phyloP scores from a whole-genome alignment of 768 basidiomycete species.

The Saitozyma sp. region DNA sequence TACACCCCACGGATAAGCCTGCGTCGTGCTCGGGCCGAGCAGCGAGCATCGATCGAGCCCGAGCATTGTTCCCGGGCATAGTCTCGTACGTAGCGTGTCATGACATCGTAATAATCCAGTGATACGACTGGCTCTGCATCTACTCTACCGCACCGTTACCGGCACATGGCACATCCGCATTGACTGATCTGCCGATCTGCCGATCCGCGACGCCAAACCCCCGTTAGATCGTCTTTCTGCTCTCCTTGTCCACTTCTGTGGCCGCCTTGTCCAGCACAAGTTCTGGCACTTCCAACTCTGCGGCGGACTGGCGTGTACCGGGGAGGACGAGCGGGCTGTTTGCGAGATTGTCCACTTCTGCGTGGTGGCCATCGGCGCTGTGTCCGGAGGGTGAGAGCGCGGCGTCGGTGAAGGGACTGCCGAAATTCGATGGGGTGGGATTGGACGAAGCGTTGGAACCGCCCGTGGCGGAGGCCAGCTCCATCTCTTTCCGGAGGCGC shows the following conservation, averaged over 20 bases:
- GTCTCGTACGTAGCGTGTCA: too few species aligned
- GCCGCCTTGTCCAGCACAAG: conserved; percentile 29
- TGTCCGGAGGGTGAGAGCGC: neutral
- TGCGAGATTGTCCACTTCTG: conserved; percentile 23
- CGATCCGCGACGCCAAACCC: neutral
- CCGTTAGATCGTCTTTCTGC: conserved; percentile 13
- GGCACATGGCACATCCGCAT: too few species aligned
- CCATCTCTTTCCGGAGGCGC: conserved; percentile 83
- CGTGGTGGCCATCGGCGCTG: conserved; percentile 17
- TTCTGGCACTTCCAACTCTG: conserved; percentile 35
- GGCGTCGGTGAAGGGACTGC: conserved; percentile 14
- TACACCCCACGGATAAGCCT: too few species aligned
- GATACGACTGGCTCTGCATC: too few species aligned
- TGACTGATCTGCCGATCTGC: too few species aligned
- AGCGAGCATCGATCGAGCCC: too few species aligned
- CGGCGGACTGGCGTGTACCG: conserved; percentile 16
- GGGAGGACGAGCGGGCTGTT: conserved; percentile 46
- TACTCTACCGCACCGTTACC: too few species aligned
- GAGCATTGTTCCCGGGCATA: too few species aligned
- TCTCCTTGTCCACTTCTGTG: conserved; percentile 17
- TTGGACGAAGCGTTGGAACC: conserved; percentile 8
- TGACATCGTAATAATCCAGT: too few species aligned
- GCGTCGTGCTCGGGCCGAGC: too few species aligned
- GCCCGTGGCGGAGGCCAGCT: conserved; percentile 57
- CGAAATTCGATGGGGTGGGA: conserved; percentile 12